These are phyloP conservation scores for Lathyrus tuberosus DNA, from an alignment of 306 rosid species.

Conservation along the genomic window DNA sequence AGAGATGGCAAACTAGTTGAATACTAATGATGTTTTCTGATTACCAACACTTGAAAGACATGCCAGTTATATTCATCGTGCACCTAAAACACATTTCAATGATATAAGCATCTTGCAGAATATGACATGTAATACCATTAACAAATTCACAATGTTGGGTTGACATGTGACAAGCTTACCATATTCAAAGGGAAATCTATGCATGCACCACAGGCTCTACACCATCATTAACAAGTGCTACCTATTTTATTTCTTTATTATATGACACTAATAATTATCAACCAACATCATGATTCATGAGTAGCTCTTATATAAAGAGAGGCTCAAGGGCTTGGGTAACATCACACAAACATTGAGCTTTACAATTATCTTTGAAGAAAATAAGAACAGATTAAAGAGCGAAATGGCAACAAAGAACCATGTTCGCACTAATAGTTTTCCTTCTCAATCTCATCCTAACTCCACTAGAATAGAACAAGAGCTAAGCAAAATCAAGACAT, in stretches of 20 bases:
- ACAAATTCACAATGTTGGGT: conserved; percentile 38
- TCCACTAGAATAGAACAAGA: conserved; percentile 54
- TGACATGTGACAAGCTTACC: conserved; percentile 46
- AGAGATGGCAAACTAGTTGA: conserved; percentile 44
- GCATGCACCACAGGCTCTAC: conserved; percentile 50
- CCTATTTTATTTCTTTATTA: conserved; percentile 10
- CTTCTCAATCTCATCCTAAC: conserved; percentile 72
- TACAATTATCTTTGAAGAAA: not conserved
- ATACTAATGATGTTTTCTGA: conserved; percentile 39
- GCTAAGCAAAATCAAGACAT: conserved; percentile 51
- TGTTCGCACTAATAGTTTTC: conserved; percentile 68
- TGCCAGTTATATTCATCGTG: conserved; percentile 27
- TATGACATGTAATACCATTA: not conserved
- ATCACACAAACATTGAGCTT: conserved; percentile 29
- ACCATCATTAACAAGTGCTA: not conserved
- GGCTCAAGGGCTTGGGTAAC: conserved; percentile 22
- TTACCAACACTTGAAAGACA: conserved; percentile 35
- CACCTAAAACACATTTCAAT: conserved; percentile 10
- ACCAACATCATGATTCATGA: conserved; percentile 8
- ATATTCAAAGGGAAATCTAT: conserved; percentile 37
- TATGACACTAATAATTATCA: not conserved
- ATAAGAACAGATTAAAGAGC: not conserved
- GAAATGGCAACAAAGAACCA: conserved; percentile 57
- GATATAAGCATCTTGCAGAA: not conserved
- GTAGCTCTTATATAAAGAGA: conserved; percentile 29